These are phyloP conservation scores for Parmales sp. DNA, from an alignment of 108 stramenopile species.

Conservation along the genomic window DNA sequence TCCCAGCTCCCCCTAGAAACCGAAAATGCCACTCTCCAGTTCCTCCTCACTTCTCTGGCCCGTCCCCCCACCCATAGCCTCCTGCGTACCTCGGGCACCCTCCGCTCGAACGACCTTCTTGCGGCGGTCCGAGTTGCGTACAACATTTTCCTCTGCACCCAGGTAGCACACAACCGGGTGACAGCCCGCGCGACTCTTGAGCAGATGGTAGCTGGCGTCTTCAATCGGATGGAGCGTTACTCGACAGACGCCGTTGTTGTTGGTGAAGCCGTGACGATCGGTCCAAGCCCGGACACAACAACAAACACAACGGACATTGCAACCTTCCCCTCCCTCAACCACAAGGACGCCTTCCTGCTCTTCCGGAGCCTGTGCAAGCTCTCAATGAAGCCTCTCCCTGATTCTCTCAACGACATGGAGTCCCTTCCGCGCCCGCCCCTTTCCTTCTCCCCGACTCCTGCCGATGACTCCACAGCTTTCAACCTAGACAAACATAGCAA, in stretches of 20 bases:
- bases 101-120: constrained; percentile 74
- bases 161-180: constrained; percentile 69
- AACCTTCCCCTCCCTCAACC: constrained; percentile 46
- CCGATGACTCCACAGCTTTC: constrained; percentile 9
- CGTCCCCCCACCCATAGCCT: constrained; percentile 13
- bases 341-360: constrained; percentile 88
- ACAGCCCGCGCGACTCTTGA: constrained; percentile 89
- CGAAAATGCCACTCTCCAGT: constrained; percentile 65
- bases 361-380: constrained; percentile 89
- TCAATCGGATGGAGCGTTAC: constrained; percentile 64
- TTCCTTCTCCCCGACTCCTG: constrained; percentile 9
- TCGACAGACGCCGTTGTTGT: constrained; percentile 5
- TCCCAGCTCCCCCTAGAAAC: constrained; percentile 47
- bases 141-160: constrained; percentile 81
- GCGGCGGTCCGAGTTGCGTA: constrained; percentile 82
- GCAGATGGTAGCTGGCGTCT: constrained; percentile 81
- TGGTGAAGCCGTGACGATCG: constrained; percentile 12
- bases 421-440: constrained; percentile 13
- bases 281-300: neutral
- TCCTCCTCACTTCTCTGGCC: constrained; percentile 59
- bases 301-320: neutral
- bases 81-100: constrained; percentile 31
- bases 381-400: constrained; percentile 53
- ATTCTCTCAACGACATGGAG: neutral
- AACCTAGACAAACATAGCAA: too few relatives aligned